A percentile compares a stretch with the other conserved stretches of the same genome.
These are phyloP conservation scores for Spergularia azorica DNA, from an alignment of 179 eudicot species.

Conservation along the genomic window DNA sequence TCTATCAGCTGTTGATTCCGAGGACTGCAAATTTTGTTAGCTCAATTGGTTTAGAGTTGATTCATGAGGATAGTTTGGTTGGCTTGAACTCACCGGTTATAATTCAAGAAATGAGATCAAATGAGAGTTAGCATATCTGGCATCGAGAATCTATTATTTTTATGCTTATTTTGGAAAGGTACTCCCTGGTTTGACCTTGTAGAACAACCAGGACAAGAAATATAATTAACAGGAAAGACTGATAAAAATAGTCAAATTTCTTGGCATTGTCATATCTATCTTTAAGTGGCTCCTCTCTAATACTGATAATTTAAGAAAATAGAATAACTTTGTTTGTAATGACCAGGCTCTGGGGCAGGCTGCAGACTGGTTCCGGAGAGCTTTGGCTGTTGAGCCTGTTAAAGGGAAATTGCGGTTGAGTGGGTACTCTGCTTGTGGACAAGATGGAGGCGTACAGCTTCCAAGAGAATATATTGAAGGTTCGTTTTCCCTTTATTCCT, in stretches of 20 bases:
- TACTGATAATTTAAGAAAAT: not conserved
- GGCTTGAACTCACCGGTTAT: not conserved
- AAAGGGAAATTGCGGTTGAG: conserved; percentile 88
- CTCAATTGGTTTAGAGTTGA: not conserved
- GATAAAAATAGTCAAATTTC: not conserved
- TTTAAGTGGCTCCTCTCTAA: not conserved
- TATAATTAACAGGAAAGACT: not conserved
- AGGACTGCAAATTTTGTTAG: not conserved
- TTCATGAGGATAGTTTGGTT: not conserved
- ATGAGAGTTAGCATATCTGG: not conserved
- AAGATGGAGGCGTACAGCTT: conserved; percentile 98
- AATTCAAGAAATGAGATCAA: not conserved
- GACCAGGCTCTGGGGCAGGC: conserved; percentile 91
- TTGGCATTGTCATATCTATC: not conserved
- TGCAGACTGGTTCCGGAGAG: conserved; percentile 89
- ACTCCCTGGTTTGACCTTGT: not conserved
- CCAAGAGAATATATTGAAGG: conserved; percentile 95
- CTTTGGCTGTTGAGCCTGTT: conserved; percentile 93
- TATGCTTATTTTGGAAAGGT: not conserved
- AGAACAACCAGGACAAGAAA: not conserved
- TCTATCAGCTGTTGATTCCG: not conserved
- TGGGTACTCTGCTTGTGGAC: conserved; percentile 98
- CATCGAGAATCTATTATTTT: not conserved
- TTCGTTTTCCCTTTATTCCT: conserved; percentile 29
- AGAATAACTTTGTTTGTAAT: conserved; percentile 19